Evolutionary conservation across 306 rosid species (phyloP).

Genomic region (Hylodesmum podocarpum): DNA sequence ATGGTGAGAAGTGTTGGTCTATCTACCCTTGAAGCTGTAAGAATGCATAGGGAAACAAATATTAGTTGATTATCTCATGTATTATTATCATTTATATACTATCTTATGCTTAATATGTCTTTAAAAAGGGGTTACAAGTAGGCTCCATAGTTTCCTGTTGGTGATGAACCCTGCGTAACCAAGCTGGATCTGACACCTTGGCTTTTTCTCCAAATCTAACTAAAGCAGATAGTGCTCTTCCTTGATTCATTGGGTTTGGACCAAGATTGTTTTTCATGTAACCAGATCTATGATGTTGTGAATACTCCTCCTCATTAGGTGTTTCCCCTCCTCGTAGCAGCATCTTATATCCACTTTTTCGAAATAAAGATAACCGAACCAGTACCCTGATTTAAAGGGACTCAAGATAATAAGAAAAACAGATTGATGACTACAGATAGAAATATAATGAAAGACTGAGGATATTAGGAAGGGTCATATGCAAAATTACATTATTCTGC

Average conservation of each 20-base stretch:
- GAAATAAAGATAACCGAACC: conserved; percentile 76
- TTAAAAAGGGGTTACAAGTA: conserved; percentile 41
- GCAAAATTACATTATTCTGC: conserved; percentile 30
- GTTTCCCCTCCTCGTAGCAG: conserved; percentile 83
- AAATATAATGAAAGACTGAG: conserved; percentile 12
- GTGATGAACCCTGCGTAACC: conserved; percentile 61
- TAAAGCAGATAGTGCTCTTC: conserved; percentile 85
- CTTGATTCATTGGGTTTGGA: conserved; percentile 64
- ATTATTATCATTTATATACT: background rate
- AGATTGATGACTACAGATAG: background rate
- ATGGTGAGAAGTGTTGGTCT: conserved; percentile 58
- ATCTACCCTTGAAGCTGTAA: conserved; percentile 54
- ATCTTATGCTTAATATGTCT: background rate
- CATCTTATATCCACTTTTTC: conserved; percentile 88
- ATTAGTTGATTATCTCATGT: conserved; percentile 28
- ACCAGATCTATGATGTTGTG: conserved; percentile 40
- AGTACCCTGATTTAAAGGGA: conserved; percentile 66
- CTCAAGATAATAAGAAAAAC: conserved; percentile 28
- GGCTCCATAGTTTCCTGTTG: conserved; percentile 63
- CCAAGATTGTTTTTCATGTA: conserved; percentile 42
- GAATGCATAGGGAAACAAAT: conserved; percentile 28
- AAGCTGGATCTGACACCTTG: conserved; percentile 57
- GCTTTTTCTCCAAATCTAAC: conserved; percentile 82
- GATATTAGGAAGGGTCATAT: conserved; percentile 20
- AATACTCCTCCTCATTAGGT: conserved; percentile 45